Evolutionary conservation across 306 rosid species (phyloP).

Genomic region (Ormosia emarginata): DNA sequence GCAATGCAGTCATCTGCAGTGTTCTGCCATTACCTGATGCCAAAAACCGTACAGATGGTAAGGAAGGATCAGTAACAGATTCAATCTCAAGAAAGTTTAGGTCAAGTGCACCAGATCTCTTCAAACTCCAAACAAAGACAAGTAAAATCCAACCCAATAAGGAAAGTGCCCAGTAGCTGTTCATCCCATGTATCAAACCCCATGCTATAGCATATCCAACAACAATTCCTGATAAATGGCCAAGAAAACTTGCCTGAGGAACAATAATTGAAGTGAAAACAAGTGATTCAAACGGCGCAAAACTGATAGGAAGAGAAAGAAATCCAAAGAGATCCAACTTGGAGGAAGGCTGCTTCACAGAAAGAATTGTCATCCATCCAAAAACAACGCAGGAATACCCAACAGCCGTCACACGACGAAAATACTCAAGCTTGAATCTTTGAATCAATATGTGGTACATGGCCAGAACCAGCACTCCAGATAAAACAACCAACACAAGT

Average conservation of each 20-base stretch:
- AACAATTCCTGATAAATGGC: constrained; percentile 90
- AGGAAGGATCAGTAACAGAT: constrained; percentile 74
- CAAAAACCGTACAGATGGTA: constrained; percentile 76
- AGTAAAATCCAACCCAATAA: constrained; percentile 77
- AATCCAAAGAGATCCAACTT: constrained; percentile 90
- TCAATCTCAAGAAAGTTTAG: constrained; percentile 85
- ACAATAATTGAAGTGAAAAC: constrained; percentile 91
- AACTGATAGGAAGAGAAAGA: constrained; percentile 93
- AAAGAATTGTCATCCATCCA: constrained; percentile 98
- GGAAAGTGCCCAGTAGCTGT: constrained; percentile 79
- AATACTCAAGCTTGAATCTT: constrained; percentile 81
- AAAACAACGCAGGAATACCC: constrained; percentile 99
- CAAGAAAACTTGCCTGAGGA: constrained; percentile 95
- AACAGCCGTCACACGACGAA: constrained; percentile 85
- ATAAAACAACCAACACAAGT: constrained; percentile 72
- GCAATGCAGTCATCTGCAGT: constrained; percentile 76
- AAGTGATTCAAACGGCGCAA: constrained; percentile 94
- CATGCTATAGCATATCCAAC: constrained; percentile 96
- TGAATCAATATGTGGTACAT: constrained; percentile 82
- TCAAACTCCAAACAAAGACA: constrained; percentile 69
- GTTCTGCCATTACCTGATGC: constrained; percentile 73
- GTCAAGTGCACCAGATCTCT: constrained; percentile 68
- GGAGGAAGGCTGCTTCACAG: constrained; percentile 89
- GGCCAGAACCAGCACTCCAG: constrained; percentile 74
- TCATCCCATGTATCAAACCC: constrained; percentile 97